Conservation (phyloP, 2,329 filamentous ascomycete species). For the Nemania serpens region DNA sequence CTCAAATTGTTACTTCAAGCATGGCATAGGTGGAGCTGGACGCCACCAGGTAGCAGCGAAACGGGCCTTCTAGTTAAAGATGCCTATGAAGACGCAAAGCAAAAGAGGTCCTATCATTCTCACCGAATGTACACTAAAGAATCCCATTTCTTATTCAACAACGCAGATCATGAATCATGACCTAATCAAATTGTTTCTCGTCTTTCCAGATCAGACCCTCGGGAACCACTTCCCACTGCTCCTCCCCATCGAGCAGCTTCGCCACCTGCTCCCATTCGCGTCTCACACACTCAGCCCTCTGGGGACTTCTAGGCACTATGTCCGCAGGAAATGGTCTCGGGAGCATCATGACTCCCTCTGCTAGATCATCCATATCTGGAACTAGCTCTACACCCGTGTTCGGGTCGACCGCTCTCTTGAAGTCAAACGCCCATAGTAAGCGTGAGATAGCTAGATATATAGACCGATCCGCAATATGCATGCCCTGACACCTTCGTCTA, state of each 20-base stretch:
- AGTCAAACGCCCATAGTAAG: slow-evolving; percentile 52
- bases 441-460: slow-evolving; percentile 46
- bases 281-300: background rate
- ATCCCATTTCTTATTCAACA: no score
- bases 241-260: background rate
- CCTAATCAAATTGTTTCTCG: no score
- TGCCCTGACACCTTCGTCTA: slow-evolving; percentile 53
- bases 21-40: no score
- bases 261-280: background rate
- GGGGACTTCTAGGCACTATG: slow-evolving; percentile 5
- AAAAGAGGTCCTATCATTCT: no score
- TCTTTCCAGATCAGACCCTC: no score
- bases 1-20: no score
- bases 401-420: background rate
- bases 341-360: slow-evolving; percentile 1
- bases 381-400: background rate
- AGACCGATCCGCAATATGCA: slow-evolving; percentile 40
- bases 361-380: slow-evolving; percentile 2
- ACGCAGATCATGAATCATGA: no score
- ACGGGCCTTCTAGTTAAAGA: no score
- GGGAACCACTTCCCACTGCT: no score
- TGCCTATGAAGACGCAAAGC: no score
- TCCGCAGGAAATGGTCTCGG: slow-evolving; percentile 12
- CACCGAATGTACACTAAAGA: no score
- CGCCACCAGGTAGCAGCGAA: no score